phyloP scores from a whole-genome alignment of 495 filamentous ascomycete species.

The Darksidea phi region DNA sequence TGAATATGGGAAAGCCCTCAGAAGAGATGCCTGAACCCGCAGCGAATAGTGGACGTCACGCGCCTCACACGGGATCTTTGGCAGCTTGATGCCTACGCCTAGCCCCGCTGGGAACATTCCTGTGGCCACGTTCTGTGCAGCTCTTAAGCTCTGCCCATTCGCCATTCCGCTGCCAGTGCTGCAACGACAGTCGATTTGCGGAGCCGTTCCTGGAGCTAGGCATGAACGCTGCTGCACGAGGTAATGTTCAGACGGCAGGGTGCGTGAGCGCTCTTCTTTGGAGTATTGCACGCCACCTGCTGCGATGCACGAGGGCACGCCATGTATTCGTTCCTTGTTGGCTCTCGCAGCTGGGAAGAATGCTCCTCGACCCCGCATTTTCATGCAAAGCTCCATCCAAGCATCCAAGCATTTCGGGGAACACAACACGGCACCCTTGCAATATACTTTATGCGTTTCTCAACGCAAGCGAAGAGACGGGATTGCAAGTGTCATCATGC shows the following conservation, averaged over 20 bases:
- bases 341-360: conserved; percentile 21
- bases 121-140: conserved; percentile 30
- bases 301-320: conserved; percentile 7
- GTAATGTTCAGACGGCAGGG: background rate
- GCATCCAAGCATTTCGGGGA: conserved; percentile 14
- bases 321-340: conserved; percentile 14
- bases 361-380: conserved; percentile 31
- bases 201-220: conserved; percentile 19
- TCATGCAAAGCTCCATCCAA: conserved; percentile 30
- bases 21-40: conserved; percentile 7
- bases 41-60: conserved; percentile 30
- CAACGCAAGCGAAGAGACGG: background rate
- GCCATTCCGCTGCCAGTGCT: background rate
- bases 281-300: background rate
- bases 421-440: conserved; percentile 4
- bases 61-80: conserved; percentile 22
- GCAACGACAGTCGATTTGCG: conserved; percentile 3
- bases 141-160: conserved; percentile 15
- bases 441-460: conserved; percentile 4
- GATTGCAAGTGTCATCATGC: background rate
- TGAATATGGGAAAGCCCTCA: conserved; percentile 19
- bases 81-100: conserved; percentile 5
- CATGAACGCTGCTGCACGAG: conserved; percentile 16
- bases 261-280: background rate
- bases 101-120: conserved; percentile 8